These are phyloP conservation scores for Quercus dentata DNA, from an alignment of 306 rosid species.

Conservation along the genomic window DNA sequence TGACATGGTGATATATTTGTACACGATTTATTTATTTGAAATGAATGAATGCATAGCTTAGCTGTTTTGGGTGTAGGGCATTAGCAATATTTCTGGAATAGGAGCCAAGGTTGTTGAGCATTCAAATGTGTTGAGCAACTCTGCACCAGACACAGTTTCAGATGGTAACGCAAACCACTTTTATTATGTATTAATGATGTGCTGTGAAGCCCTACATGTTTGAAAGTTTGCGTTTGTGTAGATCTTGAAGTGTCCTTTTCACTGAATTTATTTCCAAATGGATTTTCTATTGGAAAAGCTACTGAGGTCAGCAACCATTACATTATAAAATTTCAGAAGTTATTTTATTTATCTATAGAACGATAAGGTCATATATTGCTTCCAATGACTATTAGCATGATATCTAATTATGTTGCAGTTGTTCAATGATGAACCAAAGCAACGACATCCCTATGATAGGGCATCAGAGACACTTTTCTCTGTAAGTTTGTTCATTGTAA, in stretches of 20 bases:
- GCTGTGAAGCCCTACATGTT: not conserved
- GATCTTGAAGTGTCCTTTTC: constrained; percentile 39
- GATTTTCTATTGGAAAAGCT: constrained; percentile 34
- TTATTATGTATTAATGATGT: not conserved
- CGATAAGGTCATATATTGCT: not conserved
- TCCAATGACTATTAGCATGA: not conserved
- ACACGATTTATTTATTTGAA: not conserved
- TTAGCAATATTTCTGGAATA: constrained; percentile 2
- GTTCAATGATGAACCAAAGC: constrained; percentile 19
- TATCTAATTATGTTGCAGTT: constrained; percentile 17
- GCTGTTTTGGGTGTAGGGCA: constrained; percentile 12
- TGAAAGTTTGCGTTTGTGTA: constrained; percentile 23
- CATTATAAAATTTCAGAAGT: not conserved
- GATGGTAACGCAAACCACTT: constrained; percentile 24
- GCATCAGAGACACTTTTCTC: constrained; percentile 31
- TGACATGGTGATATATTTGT: not conserved
- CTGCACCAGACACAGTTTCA: not conserved
- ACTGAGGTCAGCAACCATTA: constrained; percentile 27
- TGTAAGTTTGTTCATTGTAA: constrained; percentile 23
- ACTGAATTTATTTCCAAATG: constrained; percentile 31
- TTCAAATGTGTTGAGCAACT: constrained; percentile 16
- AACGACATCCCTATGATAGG: constrained; percentile 33
- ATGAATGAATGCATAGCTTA: not conserved
- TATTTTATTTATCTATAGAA: not conserved
- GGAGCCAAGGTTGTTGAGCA: constrained; percentile 15